A percentile compares a stretch with the other conserved stretches of the same genome.
Conservation (phyloP, 495 filamentous ascomycete genomes). For the Chlorociboria aeruginascens region DNA sequence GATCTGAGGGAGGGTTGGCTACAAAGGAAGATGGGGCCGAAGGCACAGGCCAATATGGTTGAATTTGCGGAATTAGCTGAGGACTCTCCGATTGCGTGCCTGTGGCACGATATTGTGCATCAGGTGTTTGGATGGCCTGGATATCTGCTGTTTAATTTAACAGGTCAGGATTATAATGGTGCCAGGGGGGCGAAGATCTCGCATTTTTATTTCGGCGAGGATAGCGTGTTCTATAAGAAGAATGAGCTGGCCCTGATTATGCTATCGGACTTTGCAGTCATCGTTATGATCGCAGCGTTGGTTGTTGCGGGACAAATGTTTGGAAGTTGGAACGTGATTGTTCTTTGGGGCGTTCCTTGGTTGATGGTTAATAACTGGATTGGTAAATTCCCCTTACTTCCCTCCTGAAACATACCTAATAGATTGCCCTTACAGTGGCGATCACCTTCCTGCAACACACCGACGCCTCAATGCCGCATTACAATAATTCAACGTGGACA, state of each 20-base stretch:
- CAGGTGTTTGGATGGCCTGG: constrained; percentile 45
- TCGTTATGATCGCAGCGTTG: constrained; percentile 30
- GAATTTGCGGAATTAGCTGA: constrained; percentile 37
- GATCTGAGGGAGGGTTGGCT: constrained; percentile 26
- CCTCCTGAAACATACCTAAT: constrained; percentile 7
- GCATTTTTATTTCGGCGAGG: constrained; percentile 41
- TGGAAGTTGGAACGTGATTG: constrained; percentile 36
- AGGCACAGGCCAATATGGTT: constrained; percentile 22
- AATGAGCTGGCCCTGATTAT: constrained; percentile 43
- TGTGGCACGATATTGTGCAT: constrained; percentile 35
- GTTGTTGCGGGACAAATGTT: constrained; percentile 33
- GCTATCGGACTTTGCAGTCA: constrained; percentile 46
- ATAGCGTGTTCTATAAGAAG: constrained; percentile 42
- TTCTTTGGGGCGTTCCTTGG: constrained; percentile 43
- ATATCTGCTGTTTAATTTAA: constrained; percentile 44
- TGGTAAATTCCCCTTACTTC: constrained; percentile 22
- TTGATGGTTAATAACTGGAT: constrained; percentile 54
- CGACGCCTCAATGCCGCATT: constrained; percentile 54
- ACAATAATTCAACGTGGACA: constrained; percentile 48
- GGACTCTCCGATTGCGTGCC: constrained; percentile 42
- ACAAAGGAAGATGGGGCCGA: constrained; percentile 24
- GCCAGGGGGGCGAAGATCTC: constrained; percentile 34
- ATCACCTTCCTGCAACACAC: constrained; percentile 66
- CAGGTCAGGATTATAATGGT: constrained; percentile 32
- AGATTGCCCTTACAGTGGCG: constrained; percentile 27